phyloP scores from a whole-genome alignment of 2,329 filamentous ascomycete species.

The Lachnellula occidentalis region DNA sequence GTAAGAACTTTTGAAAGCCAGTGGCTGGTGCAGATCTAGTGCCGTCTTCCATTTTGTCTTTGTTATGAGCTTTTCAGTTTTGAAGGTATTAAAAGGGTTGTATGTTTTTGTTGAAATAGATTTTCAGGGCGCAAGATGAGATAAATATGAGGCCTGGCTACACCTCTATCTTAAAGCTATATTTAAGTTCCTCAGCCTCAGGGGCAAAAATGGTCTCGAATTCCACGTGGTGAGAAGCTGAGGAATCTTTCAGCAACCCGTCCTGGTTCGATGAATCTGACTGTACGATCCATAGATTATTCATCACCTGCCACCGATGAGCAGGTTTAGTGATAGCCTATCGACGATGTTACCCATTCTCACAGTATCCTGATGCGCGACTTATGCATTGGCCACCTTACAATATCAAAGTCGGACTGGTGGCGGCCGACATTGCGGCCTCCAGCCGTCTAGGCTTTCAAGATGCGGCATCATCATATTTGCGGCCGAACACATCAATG shows the following conservation, averaged over 20 bases:
- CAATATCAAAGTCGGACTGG: background rate
- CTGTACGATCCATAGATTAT: background rate
- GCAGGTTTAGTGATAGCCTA: background rate
- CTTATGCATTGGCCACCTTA: background rate
- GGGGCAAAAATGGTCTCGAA: background rate
- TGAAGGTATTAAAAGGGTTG: background rate
- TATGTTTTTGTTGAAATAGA: background rate
- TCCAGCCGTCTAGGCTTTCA: background rate
- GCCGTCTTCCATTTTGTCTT: background rate
- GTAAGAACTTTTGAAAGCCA: constrained; percentile 5
- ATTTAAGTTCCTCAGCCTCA: background rate
- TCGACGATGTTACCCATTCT: background rate
- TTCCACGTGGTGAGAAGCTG: background rate
- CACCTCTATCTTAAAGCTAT: background rate
- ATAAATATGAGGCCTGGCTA: background rate
- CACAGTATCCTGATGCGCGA: background rate
- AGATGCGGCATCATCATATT: background rate
- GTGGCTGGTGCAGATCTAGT: background rate
- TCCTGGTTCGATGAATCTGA: background rate
- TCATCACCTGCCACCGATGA: background rate
- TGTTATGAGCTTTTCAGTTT: background rate
- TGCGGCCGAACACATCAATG: background rate
- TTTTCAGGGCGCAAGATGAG: background rate
- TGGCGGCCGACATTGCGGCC: background rate
- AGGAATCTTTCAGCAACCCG: background rate